Percentiles rank a stretch among this genome's conserved stretches.
Evolutionary conservation across 768 basidiomycete genomes (phyloP).

Genomic region (Russula emetica): DNA sequence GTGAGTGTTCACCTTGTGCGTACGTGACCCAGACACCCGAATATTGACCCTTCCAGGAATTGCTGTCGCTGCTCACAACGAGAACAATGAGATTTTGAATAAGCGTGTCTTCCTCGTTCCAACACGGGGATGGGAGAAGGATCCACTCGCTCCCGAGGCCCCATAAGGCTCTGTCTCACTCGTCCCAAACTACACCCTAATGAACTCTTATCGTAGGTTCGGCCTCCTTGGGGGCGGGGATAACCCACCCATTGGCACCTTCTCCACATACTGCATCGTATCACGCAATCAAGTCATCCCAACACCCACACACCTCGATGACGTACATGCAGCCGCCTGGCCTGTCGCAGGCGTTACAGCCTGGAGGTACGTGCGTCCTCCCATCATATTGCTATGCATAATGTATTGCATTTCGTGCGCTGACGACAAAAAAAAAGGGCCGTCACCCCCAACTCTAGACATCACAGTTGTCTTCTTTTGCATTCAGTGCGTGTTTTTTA

Average conservation of each 20-base stretch:
- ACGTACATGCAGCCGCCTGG: too few species aligned
- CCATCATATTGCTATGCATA: too few species aligned
- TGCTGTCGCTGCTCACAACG: constrained; percentile 54
- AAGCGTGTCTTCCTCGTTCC: constrained; percentile 74
- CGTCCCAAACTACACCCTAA: neutral
- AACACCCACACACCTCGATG: too few species aligned
- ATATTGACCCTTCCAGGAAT: constrained; percentile 48
- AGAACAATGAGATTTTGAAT: constrained; percentile 52
- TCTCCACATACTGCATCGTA: too few species aligned
- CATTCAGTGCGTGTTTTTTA: too few species aligned
- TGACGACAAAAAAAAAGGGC: constrained; percentile 46
- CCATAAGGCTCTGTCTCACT: constrained; percentile 37
- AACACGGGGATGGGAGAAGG: constrained; percentile 65
- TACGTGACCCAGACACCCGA: neutral
- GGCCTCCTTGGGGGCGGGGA: too few species aligned
- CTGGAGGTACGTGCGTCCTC: too few species aligned
- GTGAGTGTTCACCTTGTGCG: too few species aligned
- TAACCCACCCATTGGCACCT: too few species aligned
- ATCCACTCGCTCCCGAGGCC: constrained; percentile 62
- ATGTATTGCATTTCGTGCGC: constrained; percentile 14
- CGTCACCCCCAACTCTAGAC: constrained; percentile 54
- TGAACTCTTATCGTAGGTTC: neutral
- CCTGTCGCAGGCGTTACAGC: too few species aligned
- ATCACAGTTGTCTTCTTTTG: too few species aligned
- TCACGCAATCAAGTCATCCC: too few species aligned